Percentiles rank a stretch among this genome's conserved stretches.
Conservation (phyloP, 1,284 basidiomycete genomes). For the Tausonia pullulans region DNA sequence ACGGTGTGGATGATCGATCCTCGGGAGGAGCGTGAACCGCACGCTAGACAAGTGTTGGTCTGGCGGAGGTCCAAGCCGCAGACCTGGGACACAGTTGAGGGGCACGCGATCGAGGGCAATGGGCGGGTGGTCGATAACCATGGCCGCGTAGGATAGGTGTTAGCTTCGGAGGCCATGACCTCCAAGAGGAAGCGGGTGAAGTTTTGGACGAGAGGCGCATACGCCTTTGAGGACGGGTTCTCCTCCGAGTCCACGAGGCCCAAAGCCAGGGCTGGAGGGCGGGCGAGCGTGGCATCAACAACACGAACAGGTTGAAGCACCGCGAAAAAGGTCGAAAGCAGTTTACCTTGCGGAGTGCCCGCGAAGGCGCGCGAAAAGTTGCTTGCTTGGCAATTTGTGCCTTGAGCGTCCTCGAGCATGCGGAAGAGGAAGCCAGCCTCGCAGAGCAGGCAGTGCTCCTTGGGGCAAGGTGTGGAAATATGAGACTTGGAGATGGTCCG, state of each 20-base stretch:
- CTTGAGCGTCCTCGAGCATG: slow-evolving; percentile 90
- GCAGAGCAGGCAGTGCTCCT: slow-evolving; percentile 86
- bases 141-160: slow-evolving; percentile 51
- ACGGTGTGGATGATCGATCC: slow-evolving; percentile 65
- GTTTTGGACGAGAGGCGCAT: slow-evolving; percentile 80
- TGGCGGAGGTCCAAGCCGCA: slow-evolving; percentile 66
- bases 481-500: slow-evolving; percentile 79
- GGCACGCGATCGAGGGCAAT: slow-evolving; percentile 11
- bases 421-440: slow-evolving; percentile 90
- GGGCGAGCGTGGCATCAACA: slow-evolving; percentile 25
- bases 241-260: slow-evolving; percentile 83
- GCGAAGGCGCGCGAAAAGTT: slow-evolving; percentile 94
- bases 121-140: slow-evolving; percentile 33
- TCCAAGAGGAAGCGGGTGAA: slow-evolving; percentile 92
- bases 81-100: slow-evolving; percentile 65
- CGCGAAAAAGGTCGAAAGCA: not conserved
- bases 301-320: not conserved
- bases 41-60: slow-evolving; percentile 60
- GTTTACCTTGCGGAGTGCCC: slow-evolving; percentile 54
- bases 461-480: slow-evolving; percentile 70
- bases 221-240: slow-evolving; percentile 39
- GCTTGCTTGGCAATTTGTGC: slow-evolving; percentile 89
- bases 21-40: slow-evolving; percentile 58
- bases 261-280: slow-evolving; percentile 61
- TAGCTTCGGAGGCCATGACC: slow-evolving; percentile 58